phyloP scores from a whole-genome alignment of 441 rosid species.

The Breynia disticha region DNA sequence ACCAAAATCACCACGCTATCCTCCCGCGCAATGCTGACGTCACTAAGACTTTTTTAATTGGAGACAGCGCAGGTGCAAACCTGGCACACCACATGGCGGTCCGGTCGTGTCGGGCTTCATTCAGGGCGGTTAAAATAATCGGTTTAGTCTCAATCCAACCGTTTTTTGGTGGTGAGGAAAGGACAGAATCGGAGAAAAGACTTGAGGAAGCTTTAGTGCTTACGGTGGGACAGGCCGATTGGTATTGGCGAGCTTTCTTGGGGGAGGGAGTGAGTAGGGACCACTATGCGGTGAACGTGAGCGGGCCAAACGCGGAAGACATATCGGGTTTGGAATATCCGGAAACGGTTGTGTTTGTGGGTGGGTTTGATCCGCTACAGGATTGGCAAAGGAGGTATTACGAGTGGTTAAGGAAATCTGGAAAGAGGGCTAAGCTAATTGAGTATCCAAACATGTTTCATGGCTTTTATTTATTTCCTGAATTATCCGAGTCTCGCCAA shows the following conservation, averaged over 20 bases:
- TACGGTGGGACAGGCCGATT: conserved; percentile 38
- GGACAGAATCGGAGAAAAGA: conserved; percentile 52
- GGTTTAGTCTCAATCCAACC: conserved; percentile 23
- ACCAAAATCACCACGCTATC: too few species aligned
- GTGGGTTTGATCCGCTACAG: conserved; percentile 58
- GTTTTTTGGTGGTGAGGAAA: conserved; percentile 71
- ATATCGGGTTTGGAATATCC: conserved; percentile 40
- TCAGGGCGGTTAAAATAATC: too few species aligned
- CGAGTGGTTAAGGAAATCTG: conserved; percentile 54
- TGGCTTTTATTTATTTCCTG: conserved; percentile 64
- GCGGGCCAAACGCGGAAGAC: conserved; percentile 45
- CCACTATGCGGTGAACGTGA: conserved; percentile 48
- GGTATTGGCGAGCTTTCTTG: conserved; percentile 47
- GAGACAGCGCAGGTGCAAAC: too few species aligned
- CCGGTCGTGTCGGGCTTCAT: too few species aligned
- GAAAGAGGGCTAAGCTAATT: conserved; percentile 38
- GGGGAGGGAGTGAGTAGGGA: conserved; percentile 53
- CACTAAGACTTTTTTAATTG: too few species aligned
- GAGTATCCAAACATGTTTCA: conserved; percentile 64
- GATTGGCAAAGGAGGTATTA: conserved; percentile 70
- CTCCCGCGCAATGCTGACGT: too few species aligned
- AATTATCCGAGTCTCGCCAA: conserved; percentile 33
- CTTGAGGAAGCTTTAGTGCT: conserved; percentile 24
- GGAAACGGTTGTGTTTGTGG: conserved; percentile 41
- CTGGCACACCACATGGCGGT: too few species aligned